Base-by-base conservation (phyloP, 805 yeast species). In the Candida berthetii region DNA sequence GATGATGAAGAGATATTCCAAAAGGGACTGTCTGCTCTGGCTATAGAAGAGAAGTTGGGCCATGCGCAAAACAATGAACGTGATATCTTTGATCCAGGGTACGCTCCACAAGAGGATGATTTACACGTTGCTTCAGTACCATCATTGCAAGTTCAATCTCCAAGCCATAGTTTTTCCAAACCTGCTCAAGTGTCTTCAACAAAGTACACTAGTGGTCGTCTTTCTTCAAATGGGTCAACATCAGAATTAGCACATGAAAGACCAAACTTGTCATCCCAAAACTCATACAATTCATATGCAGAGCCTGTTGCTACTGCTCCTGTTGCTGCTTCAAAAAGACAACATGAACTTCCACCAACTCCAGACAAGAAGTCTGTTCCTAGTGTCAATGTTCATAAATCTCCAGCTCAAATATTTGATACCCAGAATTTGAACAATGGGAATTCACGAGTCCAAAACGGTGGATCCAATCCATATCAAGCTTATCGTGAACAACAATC, bases 71-170 rank as follows among this genome's bases (percentile, higher is more conserved):
- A 28, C 25, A 7, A 38, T 41, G 34, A 45, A 45, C 19, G 34
- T 4, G 54, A 60, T 42, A 58, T 59, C 4, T 57, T 57, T 42
- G 60, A 57, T 39, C 58, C 62, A 13, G 60, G 54, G 42, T 60
- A 42, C 50, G 14, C 60, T 9, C 25, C 25, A 22, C 25, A 22
- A 46, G 39, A 45, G 37, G 49, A 64, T 39, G 35, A 46, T 40
- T 32, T 22, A 14, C 20, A 36, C 37, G 16, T 16, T 6, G 14
- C 40, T 29, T 10, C 33, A 17, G 34, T 11, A 11, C 24, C 31
- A 6, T 35, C 15, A 18, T 31, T 38, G 36, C 17, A 38, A 39
- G n/a, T 42, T 31, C 49, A 49, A 18, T 32, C 50, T 18, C 7
- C 42, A 34, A 45, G 49, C 25, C 45, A 49, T 24, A 36, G 53